Evolutionary conservation across 768 basidiomycete genomes (phyloP), one percentile per base, ranked within the genome.

Genomic region (Pulveroboletus ravenelii): DNA sequence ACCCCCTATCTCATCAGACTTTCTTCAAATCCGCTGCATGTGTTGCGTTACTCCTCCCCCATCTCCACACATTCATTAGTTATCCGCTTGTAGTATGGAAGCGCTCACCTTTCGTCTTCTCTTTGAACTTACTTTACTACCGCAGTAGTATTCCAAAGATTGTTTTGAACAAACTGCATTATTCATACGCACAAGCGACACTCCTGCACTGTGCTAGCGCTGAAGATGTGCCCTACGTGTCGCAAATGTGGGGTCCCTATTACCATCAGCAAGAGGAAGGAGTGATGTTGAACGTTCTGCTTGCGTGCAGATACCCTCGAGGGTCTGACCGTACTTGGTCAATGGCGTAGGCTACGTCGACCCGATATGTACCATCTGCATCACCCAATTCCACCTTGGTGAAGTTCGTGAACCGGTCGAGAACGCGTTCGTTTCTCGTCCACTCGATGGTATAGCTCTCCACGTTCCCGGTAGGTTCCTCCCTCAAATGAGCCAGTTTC

Each of bases 381-480:
- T 72, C 70, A 14, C 60, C 47, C 23, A 81, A 40, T 27, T 69
- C 69, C n/a, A 84, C 62, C 34, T 45, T 58, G 10, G 84, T 87
- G 58, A 68, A 61, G 59, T 87, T 82, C 2, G 76, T 61, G 48
- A 78, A 78, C 6, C 62, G 65, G 2, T 67, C 61, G n/a, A 87
- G 56, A 2, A 69, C 52, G 0, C 53, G 51, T 10, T 75, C 79
- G 53, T 83, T 72, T 53, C 71, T 78, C 29, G 62, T 62, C 86
- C 87, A 88, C 17, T 61, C 61, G 47, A 87, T 76, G 9, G 70
- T 68, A 57, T 84, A 86, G 46, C 72, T 75, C 61, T 82, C 79
- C n/a, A 61, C 63, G 17, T 63, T 53, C 18, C 47, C 57, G 20
- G 57, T 53, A 1, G 61, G 54, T 5, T 58, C 53, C n/a, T 66